Evolutionary conservation across 176 grass and related monocot genomes (phyloP).

Genomic region (Stipa capillata): DNA sequence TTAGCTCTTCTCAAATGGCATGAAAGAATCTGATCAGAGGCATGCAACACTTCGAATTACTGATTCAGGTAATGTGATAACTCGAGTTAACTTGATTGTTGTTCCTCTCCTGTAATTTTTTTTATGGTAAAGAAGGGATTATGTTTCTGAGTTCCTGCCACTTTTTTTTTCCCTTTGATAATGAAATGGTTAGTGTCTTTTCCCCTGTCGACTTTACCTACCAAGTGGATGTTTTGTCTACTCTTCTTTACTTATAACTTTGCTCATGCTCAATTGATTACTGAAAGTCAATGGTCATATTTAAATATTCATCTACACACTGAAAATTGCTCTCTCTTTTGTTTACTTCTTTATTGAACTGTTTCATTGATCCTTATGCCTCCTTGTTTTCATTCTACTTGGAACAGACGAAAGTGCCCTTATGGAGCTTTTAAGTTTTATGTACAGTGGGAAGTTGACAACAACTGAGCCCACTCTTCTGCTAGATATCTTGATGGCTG

Average conservation of each 20-base stretch:
- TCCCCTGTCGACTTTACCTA: not conserved
- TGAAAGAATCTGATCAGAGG: conserved; percentile 95
- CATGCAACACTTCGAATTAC: conserved; percentile 84
- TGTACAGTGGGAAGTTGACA: conserved; percentile 78
- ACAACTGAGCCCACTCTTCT: conserved; percentile 53
- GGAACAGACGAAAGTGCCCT: conserved; percentile 90
- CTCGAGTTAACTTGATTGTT: not conserved
- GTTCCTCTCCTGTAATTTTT: no score
- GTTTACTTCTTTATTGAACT: not conserved
- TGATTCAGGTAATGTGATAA: conserved; percentile 66
- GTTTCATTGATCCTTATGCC: not conserved
- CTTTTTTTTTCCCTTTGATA: not conserved
- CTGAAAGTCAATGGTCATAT: not conserved
- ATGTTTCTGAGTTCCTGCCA: not conserved
- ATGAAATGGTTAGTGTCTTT: not conserved
- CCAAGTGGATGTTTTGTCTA: not conserved
- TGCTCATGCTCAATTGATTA: not conserved
- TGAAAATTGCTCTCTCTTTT: not conserved
- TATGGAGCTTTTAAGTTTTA: conserved; percentile 81
- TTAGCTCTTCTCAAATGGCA: conserved; percentile 98
- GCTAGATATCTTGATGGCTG: conserved; percentile 77
- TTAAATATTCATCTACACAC: not conserved
- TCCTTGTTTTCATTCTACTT: conserved; percentile 18
- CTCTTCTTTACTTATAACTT: not conserved
- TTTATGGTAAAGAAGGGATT: not conserved